Evolutionary conservation across 2,329 filamentous ascomycete species (phyloP).

Genomic region (Microsporum ferrugineum): DNA sequence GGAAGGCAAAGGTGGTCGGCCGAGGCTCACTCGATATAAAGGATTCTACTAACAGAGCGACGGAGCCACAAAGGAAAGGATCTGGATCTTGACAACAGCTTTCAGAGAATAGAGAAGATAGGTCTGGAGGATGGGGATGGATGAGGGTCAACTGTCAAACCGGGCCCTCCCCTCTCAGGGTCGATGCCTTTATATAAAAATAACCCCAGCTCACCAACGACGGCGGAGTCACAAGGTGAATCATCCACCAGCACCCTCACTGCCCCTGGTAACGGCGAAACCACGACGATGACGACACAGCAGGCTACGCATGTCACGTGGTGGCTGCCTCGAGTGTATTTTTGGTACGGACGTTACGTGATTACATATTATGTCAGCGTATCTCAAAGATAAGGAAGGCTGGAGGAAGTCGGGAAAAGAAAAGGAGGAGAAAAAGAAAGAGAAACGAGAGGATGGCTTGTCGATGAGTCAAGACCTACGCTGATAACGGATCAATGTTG

Average conservation of each 20-base stretch:
- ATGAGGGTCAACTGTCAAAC: background rate
- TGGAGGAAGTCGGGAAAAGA: background rate
- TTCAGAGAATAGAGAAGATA: background rate
- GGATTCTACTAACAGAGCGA: background rate
- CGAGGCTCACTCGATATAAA: background rate
- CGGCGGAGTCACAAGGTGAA: conserved; percentile 2
- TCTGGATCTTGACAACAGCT: background rate
- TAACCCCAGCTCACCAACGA: background rate
- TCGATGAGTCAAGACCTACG: background rate
- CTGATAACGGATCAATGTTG: background rate
- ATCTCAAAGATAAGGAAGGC: too few relatives aligned
- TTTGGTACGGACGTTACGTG: background rate
- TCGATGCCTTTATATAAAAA: background rate
- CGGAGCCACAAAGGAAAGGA: background rate
- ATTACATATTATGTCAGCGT: background rate
- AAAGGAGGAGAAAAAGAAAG: background rate
- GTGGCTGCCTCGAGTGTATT: background rate
- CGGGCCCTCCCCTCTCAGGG: background rate
- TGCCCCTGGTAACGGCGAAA: conserved; percentile 3
- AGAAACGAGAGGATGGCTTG: background rate
- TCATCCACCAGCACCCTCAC: background rate
- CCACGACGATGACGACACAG: background rate
- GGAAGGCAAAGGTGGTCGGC: background rate
- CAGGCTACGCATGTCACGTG: background rate
- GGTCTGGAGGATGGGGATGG: background rate